These are phyloP conservation scores for Potentilla sterilis DNA, from an alignment of 306 rosid genomes.

Conservation along the genomic window DNA sequence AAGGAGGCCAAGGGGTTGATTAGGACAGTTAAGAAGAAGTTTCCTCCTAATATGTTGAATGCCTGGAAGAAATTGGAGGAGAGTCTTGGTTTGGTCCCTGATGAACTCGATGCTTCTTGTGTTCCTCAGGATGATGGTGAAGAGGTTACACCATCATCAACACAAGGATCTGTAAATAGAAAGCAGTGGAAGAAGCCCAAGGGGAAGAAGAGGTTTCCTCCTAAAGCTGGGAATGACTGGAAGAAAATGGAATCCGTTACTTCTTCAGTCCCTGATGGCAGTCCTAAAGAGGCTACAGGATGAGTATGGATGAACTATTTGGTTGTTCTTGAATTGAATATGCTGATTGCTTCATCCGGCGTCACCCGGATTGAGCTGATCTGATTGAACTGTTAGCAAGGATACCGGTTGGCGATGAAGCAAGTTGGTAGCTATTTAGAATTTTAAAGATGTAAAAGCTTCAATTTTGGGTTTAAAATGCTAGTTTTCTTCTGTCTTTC, in stretches of 20 bases:
- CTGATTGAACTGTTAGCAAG: neutral
- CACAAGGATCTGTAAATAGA: neutral
- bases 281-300: conserved; percentile 19
- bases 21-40: conserved; percentile 54
- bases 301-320: conserved; percentile 1
- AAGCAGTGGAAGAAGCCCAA: neutral
- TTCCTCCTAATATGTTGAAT: conserved; percentile 51
- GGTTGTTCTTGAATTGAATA: neutral
- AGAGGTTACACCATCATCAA: conserved; percentile 23
- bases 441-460: conserved; percentile 14
- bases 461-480: neutral
- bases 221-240: neutral
- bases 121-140: conserved; percentile 18
- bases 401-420: conserved; percentile 7
- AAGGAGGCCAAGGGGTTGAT: conserved; percentile 52
- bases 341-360: conserved; percentile 6
- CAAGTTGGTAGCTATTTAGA: conserved; percentile 15
- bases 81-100: conserved; percentile 47
- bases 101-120: conserved; percentile 14
- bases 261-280: conserved; percentile 4
- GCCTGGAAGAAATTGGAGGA: conserved; percentile 59
- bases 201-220: conserved; percentile 1
- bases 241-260: conserved; percentile 36
- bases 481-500: neutral
- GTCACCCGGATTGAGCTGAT: neutral